phyloP scores from a whole-genome alignment of 257 asterid species.

The Marsdenia floribunda region DNA sequence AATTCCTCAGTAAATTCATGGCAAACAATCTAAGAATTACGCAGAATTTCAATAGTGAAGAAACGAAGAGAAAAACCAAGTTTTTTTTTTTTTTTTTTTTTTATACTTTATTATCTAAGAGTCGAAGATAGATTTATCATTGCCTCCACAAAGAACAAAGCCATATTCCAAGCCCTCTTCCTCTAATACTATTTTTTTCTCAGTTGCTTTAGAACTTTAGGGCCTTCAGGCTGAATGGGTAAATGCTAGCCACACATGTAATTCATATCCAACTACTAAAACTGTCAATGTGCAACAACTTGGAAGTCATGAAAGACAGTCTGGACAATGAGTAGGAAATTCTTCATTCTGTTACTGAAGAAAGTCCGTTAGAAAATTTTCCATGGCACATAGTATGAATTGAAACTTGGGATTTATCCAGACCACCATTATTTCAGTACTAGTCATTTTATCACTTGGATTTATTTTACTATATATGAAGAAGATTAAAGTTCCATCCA shows the following conservation, averaged over 20 bases:
- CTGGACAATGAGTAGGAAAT: not conserved
- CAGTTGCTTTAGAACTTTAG: no score
- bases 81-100: no score
- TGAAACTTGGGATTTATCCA: not conserved
- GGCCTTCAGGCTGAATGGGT: no score
- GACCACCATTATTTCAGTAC: not conserved
- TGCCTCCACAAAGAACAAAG: no score
- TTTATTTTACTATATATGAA: constrained; percentile 4
- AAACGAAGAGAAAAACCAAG: no score
- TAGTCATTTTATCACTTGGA: not conserved
- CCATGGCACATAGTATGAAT: not conserved
- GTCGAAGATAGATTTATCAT: no score
- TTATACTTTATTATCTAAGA: no score
- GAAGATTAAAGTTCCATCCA: constrained; percentile 5
- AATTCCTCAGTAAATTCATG: no score
- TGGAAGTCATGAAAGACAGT: not conserved
- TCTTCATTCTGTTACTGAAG: not conserved
- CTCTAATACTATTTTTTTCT: no score
- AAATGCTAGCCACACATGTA: not conserved
- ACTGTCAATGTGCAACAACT: not conserved
- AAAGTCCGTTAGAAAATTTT: not conserved
- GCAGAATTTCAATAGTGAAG: no score
- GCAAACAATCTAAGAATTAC: no score
- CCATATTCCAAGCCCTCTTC: no score
- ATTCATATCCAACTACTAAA: not conserved